phyloP scores from a whole-genome alignment of 2,329 filamentous ascomycete genomes.

The Botrytis sinoallii region DNA sequence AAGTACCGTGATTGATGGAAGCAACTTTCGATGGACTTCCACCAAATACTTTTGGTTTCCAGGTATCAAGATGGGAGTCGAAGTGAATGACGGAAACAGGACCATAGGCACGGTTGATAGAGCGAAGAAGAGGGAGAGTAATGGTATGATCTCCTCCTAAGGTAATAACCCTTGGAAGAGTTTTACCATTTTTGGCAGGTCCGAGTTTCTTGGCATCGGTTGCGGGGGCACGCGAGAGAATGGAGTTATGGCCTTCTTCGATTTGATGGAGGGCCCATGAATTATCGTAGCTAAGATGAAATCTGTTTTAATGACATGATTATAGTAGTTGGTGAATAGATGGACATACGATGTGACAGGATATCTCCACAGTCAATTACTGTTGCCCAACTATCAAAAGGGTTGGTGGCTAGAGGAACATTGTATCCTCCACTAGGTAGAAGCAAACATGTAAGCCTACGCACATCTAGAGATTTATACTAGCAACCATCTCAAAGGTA shows the following conservation, averaged over 20 bases:
- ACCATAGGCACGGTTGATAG: conserved; percentile 59
- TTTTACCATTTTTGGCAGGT: conserved; percentile 69
- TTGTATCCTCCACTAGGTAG: conserved; percentile 77
- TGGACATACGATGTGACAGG: conserved; percentile 72
- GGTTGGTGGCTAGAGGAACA: conserved; percentile 74
- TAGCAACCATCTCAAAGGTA: conserved; percentile 26
- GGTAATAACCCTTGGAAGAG: conserved; percentile 77
- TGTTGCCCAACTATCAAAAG: conserved; percentile 77
- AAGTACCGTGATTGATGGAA: conserved; percentile 81
- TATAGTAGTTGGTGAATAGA: not conserved
- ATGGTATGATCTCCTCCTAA: conserved; percentile 65
- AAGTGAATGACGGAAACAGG: conserved; percentile 62
- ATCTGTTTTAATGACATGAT: not conserved
- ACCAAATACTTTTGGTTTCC: conserved; percentile 84
- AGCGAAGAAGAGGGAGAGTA: conserved; percentile 56
- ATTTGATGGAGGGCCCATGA: conserved; percentile 78
- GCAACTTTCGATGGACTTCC: conserved; percentile 74
- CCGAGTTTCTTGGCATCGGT: conserved; percentile 67
- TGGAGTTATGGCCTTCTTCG: conserved; percentile 75
- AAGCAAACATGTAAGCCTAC: conserved; percentile 42
- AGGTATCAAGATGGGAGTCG: conserved; percentile 65
- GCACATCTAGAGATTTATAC: conserved; percentile 25
- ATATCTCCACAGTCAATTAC: conserved; percentile 83
- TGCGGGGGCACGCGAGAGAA: conserved; percentile 67
- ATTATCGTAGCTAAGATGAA: conserved; percentile 67